Conservation (phyloP, 139 green algal genomes). For the Micromonas commoda region DNA sequence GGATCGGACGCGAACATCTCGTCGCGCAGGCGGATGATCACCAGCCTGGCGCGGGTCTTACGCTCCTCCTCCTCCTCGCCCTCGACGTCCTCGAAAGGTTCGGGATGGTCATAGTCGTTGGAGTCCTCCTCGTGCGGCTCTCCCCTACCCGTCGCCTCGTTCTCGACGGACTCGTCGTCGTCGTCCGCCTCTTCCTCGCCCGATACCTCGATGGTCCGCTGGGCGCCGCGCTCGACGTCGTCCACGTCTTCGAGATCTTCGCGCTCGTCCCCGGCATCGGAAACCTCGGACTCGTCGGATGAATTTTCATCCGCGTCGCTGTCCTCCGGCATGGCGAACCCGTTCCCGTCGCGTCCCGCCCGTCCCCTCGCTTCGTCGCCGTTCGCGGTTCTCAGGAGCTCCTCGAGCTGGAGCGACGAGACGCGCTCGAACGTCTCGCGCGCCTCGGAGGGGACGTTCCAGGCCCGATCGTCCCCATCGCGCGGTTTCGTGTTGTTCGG, state of each 20-base stretch:
- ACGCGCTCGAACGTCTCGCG: no score
- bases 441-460: no score
- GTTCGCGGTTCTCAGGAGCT: no score
- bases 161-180: background rate
- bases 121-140: background rate
- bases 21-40: slow-evolving; percentile 18
- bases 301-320: background rate
- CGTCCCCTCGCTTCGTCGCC: background rate
- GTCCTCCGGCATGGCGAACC: background rate
- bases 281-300: background rate
- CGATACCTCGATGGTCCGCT: background rate
- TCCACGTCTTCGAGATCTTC: background rate
- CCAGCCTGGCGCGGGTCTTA: background rate
- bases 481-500: background rate
- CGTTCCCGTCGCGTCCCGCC: background rate
- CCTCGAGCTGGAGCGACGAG: no score
- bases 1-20: slow-evolving; percentile 12
- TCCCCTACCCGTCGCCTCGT: background rate
- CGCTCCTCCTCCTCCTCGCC: background rate
- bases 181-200: background rate
- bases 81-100: background rate
- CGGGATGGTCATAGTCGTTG: background rate
- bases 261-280: background rate
- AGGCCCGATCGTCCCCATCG: background rate
- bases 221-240: background rate